phyloP scores from a whole-genome alignment of 805 yeast genomes.

The Schwanniomyces occidentalis region DNA sequence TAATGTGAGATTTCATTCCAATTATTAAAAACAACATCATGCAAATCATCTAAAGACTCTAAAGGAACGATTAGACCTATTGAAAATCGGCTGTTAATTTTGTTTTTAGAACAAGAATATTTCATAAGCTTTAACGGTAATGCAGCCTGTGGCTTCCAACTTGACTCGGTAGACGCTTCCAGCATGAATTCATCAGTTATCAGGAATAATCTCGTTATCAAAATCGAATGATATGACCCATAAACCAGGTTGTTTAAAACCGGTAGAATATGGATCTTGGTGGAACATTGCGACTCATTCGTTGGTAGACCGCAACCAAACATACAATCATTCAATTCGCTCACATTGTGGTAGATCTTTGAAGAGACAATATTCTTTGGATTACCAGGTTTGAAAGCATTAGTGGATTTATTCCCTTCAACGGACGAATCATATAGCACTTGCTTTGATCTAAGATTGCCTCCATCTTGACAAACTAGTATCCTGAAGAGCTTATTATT shows the following conservation, averaged over 20 bases:
- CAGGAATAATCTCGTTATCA: slow-evolving; percentile 48
- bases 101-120: slow-evolving; percentile 8
- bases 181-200: slow-evolving; percentile 22
- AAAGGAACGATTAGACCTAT: slow-evolving; percentile 52
- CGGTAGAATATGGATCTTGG: slow-evolving; percentile 51
- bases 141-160: slow-evolving; percentile 48
- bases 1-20: slow-evolving; percentile 50
- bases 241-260: slow-evolving; percentile 35
- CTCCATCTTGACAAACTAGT: slow-evolving; percentile 53
- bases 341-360: slow-evolving; percentile 38
- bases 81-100: slow-evolving; percentile 41
- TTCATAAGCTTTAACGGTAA: slow-evolving; percentile 22
- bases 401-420: slow-evolving; percentile 3
- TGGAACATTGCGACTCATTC: slow-evolving; percentile 42
- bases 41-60: slow-evolving; percentile 28
- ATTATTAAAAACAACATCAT: slow-evolving; percentile 46
- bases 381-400: background rate
- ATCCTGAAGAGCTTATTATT: slow-evolving; percentile 39
- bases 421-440: slow-evolving; percentile 47
- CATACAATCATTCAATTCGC: slow-evolving; percentile 52
- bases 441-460: slow-evolving; percentile 45
- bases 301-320: slow-evolving; percentile 58
- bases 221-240: slow-evolving; percentile 33
- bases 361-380: slow-evolving; percentile 4
- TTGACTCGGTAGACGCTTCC: slow-evolving; percentile 17